A percentile compares a stretch with the other conserved stretches of the same genome.
phyloP scores from a whole-genome alignment of 2,329 filamentous ascomycete genomes.

The Pseudocercospora musae region DNA sequence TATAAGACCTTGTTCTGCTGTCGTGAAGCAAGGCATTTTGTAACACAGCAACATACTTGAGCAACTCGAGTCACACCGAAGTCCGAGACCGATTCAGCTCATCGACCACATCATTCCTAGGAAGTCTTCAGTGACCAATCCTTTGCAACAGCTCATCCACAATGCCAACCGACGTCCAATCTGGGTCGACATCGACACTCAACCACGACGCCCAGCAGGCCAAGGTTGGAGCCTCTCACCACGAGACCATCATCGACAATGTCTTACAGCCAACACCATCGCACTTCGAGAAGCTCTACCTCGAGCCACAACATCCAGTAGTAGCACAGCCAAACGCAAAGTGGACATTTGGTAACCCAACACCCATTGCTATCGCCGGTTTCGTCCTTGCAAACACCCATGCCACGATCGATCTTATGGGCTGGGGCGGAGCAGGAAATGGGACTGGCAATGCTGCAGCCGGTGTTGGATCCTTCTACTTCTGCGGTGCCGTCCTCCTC shows the following conservation, averaged over 20 bases:
- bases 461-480: slow-evolving; percentile 15
- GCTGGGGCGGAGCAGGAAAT: slow-evolving; percentile 22
- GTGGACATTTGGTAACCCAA: slow-evolving; percentile 18
- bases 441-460: slow-evolving; percentile 15
- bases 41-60: too few species aligned
- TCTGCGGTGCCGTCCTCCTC: slow-evolving; percentile 9
- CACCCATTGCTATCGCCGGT: slow-evolving; percentile 19
- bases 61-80: too few species aligned
- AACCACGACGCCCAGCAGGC: not conserved
- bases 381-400: slow-evolving; percentile 23
- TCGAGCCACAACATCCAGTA: not conserved
- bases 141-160: not conserved
- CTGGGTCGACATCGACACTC: not conserved
- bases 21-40: not conserved
- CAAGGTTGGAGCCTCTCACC: not conserved
- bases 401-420: slow-evolving; percentile 19
- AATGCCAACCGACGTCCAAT: not conserved
- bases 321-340: not conserved
- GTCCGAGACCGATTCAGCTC: too few species aligned
- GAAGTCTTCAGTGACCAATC: not conserved
- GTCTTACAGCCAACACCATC: slow-evolving; percentile 2
- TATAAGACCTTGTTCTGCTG: not conserved
- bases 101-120: not conserved
- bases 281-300: slow-evolving; percentile 5
- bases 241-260: not conserved